These are phyloP conservation scores for Crithidia acanthocephali DNA, from an alignment of 208 protist species.

Conservation along the genomic window DNA sequence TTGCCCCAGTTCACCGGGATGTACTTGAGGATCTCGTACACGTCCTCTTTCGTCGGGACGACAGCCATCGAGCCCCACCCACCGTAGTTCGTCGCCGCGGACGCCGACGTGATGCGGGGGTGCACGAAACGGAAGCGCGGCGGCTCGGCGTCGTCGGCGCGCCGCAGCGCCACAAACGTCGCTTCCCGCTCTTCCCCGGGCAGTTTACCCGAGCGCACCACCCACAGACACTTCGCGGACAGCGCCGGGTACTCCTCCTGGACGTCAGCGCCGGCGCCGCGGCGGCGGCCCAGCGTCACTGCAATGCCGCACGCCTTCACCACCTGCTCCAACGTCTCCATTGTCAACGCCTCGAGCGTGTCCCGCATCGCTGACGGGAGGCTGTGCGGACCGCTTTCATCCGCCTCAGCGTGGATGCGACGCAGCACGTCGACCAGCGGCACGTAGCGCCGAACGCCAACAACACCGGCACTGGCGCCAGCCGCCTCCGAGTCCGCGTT, in stretches of 20 bases:
- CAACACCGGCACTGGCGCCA: background rate
- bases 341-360: slow-evolving; percentile 2
- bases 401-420: background rate
- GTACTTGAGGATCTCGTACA: slow-evolving; percentile 85
- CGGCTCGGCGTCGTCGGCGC: slow-evolving; percentile 31
- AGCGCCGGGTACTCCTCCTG: slow-evolving; percentile 1
- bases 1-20: slow-evolving; percentile 86
- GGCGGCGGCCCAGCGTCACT: slow-evolving; percentile 6
- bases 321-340: slow-evolving; percentile 21
- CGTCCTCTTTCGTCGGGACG: slow-evolving; percentile 74
- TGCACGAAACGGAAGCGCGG: slow-evolving; percentile 54
- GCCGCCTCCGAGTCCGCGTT: background rate
- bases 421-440: slow-evolving; percentile 10
- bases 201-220: slow-evolving; percentile 9
- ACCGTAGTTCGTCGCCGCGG: slow-evolving; percentile 60
- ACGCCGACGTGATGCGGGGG: slow-evolving; percentile 32
- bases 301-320: slow-evolving; percentile 19
- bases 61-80: slow-evolving; percentile 58
- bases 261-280: background rate
- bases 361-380: background rate
- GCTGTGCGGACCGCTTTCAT: background rate
- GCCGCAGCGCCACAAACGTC: slow-evolving; percentile 43
- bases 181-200: background rate
- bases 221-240: slow-evolving; percentile 21
- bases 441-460: background rate